Base-by-base conservation (phyloP, 352 stramenopile species). In the Aphanomyces cochlioides region DNA sequence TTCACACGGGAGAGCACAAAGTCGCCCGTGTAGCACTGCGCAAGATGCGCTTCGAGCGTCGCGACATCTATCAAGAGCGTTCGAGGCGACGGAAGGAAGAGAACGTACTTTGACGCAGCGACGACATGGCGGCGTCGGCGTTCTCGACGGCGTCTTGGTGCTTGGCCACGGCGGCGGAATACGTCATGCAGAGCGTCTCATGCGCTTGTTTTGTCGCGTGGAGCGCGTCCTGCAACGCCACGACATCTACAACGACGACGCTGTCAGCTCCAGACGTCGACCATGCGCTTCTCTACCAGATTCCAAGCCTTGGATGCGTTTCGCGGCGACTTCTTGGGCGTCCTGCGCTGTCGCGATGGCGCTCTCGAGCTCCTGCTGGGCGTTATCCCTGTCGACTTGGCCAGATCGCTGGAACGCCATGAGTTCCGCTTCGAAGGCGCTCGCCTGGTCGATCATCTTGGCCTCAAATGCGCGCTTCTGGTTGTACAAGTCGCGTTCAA, bases 1-100 rank as follows among this genome's bases (percentile, higher is more conserved):
- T 70, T 70, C 3, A 70, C 61, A 17, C 64, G 64, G 10, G 53
- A 59, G 39, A 70, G 37, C 4, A 70, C 17, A 47, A 70, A 70
- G 6, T 54, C 47, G 3, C 64, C 64, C 17, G 64, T 70, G 50
- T 43, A 61, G 37, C 54, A 61, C 54, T 61, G 54, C 6, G 57
- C 57, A 3, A 66, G 15, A 7, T 66, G 37, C 12, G 57, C 57
- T 50, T 65, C 57, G 10, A 65, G 57, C 34, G 34, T 48, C 7
- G 54, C 54, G n/a, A 61, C 3, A 5, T 37, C 54, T 61, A 61
- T 37, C 7, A 61, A 28, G 54, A 39, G 12, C n/a, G 13, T 61
- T 7, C 2, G 6, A 37, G 10, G 0, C 7, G 54, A 13, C 19
- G 21, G 7, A 15, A 8, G 19, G 5, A 40, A 40, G 54, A 61